Evolutionary conservation across 768 basidiomycete genomes (phyloP).

Genomic region (Collybia sp.): DNA sequence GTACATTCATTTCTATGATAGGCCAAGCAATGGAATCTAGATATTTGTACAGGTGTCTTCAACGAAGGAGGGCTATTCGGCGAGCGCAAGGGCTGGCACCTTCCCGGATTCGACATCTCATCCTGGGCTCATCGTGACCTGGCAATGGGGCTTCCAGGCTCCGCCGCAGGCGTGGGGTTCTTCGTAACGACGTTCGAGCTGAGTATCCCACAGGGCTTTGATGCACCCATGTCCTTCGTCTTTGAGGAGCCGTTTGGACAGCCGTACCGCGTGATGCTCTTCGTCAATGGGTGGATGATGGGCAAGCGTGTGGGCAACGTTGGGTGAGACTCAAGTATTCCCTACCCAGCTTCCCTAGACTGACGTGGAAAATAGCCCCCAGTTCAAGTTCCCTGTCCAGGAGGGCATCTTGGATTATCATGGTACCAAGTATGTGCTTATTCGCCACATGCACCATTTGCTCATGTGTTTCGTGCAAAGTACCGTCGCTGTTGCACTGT

Average conservation of each 20-base stretch:
- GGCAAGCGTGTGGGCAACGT: slow-evolving; percentile 76
- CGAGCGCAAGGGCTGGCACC: slow-evolving; percentile 73
- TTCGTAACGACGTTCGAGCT: slow-evolving; percentile 74
- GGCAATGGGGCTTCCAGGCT: slow-evolving; percentile 50
- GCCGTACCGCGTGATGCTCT: slow-evolving; percentile 68
- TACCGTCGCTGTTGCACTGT: slow-evolving; percentile 61
- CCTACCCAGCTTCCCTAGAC: too few relatives aligned
- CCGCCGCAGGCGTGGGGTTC: slow-evolving; percentile 71
- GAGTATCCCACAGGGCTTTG: slow-evolving; percentile 49
- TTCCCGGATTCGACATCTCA: slow-evolving; percentile 64
- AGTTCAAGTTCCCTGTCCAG: slow-evolving; percentile 79
- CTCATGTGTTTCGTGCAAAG: slow-evolving; percentile 17
- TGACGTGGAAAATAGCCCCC: slow-evolving; percentile 43
- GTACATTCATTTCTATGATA: slow-evolving; percentile 8
- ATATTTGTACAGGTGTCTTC: slow-evolving; percentile 37
- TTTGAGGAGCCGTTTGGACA: slow-evolving; percentile 58
- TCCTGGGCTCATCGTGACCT: slow-evolving; percentile 56
- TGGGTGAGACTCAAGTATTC: slow-evolving; percentile 42
- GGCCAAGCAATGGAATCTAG: too few relatives aligned
- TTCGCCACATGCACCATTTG: not conserved
- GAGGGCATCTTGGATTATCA: slow-evolving; percentile 73
- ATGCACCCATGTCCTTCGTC: slow-evolving; percentile 66
- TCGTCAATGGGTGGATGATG: slow-evolving; percentile 90
- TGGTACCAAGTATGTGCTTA: slow-evolving; percentile 56
- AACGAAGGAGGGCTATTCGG: slow-evolving; percentile 73